Conservation (phyloP, 2,329 filamentous ascomycete species). For the Macrophomina phaseolina region DNA sequence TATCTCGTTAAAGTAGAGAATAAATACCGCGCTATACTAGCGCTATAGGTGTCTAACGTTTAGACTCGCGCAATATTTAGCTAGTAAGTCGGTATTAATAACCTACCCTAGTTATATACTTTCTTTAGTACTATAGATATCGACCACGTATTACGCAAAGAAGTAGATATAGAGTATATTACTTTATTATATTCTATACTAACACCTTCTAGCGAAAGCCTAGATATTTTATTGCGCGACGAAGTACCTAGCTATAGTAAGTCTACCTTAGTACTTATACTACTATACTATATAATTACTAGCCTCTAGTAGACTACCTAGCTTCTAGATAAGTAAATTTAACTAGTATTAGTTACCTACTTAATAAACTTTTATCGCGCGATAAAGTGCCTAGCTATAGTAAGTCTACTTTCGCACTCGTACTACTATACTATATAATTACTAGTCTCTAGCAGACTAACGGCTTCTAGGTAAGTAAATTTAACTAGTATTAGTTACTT, state of each 20-base stretch:
- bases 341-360: no score
- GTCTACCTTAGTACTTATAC: no score
- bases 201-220: conserved; percentile 83
- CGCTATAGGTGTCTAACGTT: conserved; percentile 89
- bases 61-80: conserved; percentile 98
- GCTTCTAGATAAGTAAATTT: no score
- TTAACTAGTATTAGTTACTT: no score
- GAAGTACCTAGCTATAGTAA: conserved; percentile 39
- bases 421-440: no score
- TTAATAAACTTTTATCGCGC: no score
- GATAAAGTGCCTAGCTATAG: no score
- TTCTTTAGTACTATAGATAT: conserved; percentile 97
- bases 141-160: conserved; percentile 91
- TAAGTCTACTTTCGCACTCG: no score
- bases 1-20: conserved; percentile 88
- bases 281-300: no score
- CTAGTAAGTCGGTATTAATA: conserved; percentile 94
- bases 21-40: conserved; percentile 88
- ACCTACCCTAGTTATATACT: conserved; percentile 90
- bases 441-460: no score
- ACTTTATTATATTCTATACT: conserved; percentile 82
- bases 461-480: no score
- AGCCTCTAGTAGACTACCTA: no score
- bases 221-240: conserved; percentile 83
- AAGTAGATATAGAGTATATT: conserved; percentile 96